phyloP scores from a whole-genome alignment of 441 rosid species.

The Melianthus villosus region DNA sequence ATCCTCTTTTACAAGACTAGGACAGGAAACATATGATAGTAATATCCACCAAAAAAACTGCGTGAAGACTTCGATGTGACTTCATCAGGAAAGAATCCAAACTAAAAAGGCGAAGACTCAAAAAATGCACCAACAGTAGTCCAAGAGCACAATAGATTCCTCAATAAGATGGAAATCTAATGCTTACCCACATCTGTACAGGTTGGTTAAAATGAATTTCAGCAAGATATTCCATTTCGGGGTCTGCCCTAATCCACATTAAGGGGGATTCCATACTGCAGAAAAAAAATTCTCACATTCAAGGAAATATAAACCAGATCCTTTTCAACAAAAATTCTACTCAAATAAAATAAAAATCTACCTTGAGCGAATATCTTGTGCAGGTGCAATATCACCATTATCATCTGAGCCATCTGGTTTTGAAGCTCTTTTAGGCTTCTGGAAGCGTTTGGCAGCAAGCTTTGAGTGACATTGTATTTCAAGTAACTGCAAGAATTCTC shows the following conservation, averaged over 20 bases:
- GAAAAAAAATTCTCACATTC: constrained; percentile 7
- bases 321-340: constrained; percentile 8
- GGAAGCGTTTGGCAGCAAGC: constrained; percentile 84
- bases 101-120: too few relatives aligned
- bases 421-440: constrained; percentile 78
- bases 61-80: too few relatives aligned
- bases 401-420: constrained; percentile 93
- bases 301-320: constrained; percentile 1
- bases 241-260: constrained; percentile 92
- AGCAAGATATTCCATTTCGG: constrained; percentile 95
- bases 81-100: too few relatives aligned
- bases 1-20: too few relatives aligned
- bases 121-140: too few relatives aligned
- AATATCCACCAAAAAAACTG: too few relatives aligned
- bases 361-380: constrained; percentile 64
- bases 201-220: constrained; percentile 97
- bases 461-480: constrained; percentile 94
- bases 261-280: constrained; percentile 88
- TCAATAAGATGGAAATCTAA: constrained; percentile 2
- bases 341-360: constrained; percentile 15
- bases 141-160: constrained; percentile 2
- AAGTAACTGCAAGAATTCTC: constrained; percentile 85
- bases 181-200: constrained; percentile 97
- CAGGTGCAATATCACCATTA: constrained; percentile 46
- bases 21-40: too few relatives aligned